Conservation (phyloP, 345 rosid genomes). For the Ceriops zippeliana region DNA sequence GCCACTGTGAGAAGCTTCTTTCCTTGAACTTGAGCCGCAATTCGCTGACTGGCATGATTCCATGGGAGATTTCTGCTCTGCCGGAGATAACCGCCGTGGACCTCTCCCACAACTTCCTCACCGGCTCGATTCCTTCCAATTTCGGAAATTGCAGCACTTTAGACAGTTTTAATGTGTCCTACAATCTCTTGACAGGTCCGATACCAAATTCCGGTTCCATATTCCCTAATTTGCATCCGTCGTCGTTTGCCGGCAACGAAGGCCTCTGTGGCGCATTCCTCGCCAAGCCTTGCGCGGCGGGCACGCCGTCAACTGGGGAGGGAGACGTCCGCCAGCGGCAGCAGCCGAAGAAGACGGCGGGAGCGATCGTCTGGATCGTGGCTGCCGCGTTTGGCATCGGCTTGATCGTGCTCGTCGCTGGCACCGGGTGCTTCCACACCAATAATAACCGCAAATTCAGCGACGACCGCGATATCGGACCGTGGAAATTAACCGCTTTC, state of each 20-base stretch:
- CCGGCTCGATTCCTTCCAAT: constrained; percentile 81
- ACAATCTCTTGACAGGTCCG: constrained; percentile 64
- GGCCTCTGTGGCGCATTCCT: constrained; percentile 71
- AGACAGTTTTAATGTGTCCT: constrained; percentile 80
- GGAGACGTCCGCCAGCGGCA: constrained; percentile 30
- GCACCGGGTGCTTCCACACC: constrained; percentile 64
- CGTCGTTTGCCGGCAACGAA: constrained; percentile 68
- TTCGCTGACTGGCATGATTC: constrained; percentile 69
- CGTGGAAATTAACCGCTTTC: constrained; percentile 92
- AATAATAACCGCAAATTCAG: constrained; percentile 39
- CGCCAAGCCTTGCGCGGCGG: constrained; percentile 53
- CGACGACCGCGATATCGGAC: constrained; percentile 54
- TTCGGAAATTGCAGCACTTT: constrained; percentile 75
- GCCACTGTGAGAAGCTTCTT: constrained; percentile 81
- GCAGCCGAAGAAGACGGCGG: constrained; percentile 58
- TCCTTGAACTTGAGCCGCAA: constrained; percentile 65
- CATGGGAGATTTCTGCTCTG: constrained; percentile 74
- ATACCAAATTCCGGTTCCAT: constrained; percentile 63
- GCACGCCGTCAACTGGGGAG: constrained; percentile 25
- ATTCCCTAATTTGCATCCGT: constrained; percentile 69
- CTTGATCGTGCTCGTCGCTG: constrained; percentile 69
- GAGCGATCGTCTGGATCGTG: constrained; percentile 88
- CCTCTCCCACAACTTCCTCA: constrained; percentile 66
- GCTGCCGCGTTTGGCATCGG: constrained; percentile 87
- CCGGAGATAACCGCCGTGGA: constrained; percentile 71